Evolutionary conservation across 2,329 filamentous ascomycete genomes (phyloP).

Genomic region (Tympanopsis confertula): DNA sequence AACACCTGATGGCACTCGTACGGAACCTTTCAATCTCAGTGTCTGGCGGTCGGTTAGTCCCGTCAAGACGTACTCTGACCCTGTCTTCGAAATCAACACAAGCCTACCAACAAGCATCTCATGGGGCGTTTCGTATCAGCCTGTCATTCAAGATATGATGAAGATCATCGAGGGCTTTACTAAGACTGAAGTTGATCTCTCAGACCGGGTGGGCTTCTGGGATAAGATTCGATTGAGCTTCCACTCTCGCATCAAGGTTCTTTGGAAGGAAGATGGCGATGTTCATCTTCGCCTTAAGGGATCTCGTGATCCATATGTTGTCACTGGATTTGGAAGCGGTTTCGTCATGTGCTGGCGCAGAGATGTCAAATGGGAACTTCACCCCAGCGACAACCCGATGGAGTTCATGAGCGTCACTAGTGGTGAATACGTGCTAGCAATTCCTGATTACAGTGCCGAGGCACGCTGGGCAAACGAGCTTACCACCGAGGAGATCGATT

Average conservation of each 20-base stretch:
- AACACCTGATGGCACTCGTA: conserved; percentile 26
- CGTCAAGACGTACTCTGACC: conserved; percentile 65
- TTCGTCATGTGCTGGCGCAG: conserved; percentile 71
- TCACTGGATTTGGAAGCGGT: conserved; percentile 63
- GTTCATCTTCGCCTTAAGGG: conserved; percentile 62
- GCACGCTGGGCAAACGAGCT: conserved; percentile 35
- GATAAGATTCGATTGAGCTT: conserved; percentile 66
- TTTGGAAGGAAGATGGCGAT: conserved; percentile 67
- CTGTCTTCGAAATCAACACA: conserved; percentile 61
- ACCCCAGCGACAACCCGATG: conserved; percentile 51
- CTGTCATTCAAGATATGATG: conserved; percentile 72
- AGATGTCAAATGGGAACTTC: conserved; percentile 57
- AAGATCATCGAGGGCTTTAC: conserved; percentile 68
- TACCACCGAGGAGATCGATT: conserved; percentile 25
- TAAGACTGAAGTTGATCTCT: conserved; percentile 62
- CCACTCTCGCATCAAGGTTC: conserved; percentile 59
- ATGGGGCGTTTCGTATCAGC: conserved; percentile 68
- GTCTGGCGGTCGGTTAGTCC: conserved; percentile 60
- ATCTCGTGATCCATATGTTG: conserved; percentile 60
- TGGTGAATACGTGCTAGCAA: conserved; percentile 61
- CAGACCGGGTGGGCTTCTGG: conserved; percentile 66
- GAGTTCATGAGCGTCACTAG: conserved; percentile 67
- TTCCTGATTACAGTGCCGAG: conserved; percentile 62
- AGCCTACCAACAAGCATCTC: conserved; percentile 60
- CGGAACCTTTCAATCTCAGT: conserved; percentile 47